Evolutionary conservation across 805 yeast species (phyloP).

Genomic region (Yamadazyma sp.): DNA sequence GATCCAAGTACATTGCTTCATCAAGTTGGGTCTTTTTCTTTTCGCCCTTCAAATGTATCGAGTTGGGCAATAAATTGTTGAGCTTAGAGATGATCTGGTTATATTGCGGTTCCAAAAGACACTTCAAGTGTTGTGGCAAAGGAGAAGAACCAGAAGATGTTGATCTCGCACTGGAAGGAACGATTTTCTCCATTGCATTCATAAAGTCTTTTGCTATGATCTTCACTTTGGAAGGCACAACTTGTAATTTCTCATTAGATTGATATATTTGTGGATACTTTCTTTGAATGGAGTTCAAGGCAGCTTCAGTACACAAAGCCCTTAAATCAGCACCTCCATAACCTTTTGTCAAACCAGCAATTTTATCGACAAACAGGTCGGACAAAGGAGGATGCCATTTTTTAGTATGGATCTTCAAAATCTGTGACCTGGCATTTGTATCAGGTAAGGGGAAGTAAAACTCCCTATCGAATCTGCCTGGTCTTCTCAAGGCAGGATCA

Average conservation of each 20-base stretch:
- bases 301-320: slow-evolving; percentile 95
- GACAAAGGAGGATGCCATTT: slow-evolving; percentile 82
- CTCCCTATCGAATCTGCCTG: slow-evolving; percentile 96
- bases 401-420: slow-evolving; percentile 79
- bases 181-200: slow-evolving; percentile 78
- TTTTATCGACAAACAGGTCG: slow-evolving; percentile 54
- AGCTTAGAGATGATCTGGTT: slow-evolving; percentile 47
- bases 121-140: slow-evolving; percentile 67
- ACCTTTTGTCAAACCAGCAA: slow-evolving; percentile 86
- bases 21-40: slow-evolving; percentile 55
- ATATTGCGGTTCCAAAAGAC: slow-evolving; percentile 58
- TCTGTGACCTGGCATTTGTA: slow-evolving; percentile 70
- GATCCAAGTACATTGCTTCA: slow-evolving; percentile 65
- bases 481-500: slow-evolving; percentile 96
- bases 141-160: slow-evolving; percentile 74
- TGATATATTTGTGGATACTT: slow-evolving; percentile 90
- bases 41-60: slow-evolving; percentile 36
- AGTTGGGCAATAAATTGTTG: slow-evolving; percentile 59
- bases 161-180: slow-evolving; percentile 91
- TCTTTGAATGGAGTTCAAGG: slow-evolving; percentile 86
- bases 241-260: slow-evolving; percentile 66
- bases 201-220: slow-evolving; percentile 84
- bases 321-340: slow-evolving; percentile 97
- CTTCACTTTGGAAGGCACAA: slow-evolving; percentile 67
- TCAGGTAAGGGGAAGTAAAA: slow-evolving; percentile 95